phyloP scores from a whole-genome alignment of 2,329 filamentous ascomycete genomes.

The Myriosclerotinia curreyana region DNA sequence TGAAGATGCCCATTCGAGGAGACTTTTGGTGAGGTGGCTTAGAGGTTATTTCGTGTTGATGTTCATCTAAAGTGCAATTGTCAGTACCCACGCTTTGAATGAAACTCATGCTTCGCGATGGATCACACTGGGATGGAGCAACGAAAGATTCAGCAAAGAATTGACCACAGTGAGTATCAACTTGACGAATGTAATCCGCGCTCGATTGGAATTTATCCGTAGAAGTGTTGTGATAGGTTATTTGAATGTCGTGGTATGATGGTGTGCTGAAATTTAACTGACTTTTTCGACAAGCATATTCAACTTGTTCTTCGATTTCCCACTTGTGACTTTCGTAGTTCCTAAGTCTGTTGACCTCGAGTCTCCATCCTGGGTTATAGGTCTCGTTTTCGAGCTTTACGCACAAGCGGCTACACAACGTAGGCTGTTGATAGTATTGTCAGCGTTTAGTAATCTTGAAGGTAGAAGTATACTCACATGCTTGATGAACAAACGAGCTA shows the following conservation, averaged over 20 bases:
- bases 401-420: slow-evolving; percentile 5
- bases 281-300: not conserved
- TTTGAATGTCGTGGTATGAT: not conserved
- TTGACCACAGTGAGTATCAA: not conserved
- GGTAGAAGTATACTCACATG: not conserved
- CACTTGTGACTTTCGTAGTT: not conserved
- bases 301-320: not conserved
- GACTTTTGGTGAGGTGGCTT: not conserved
- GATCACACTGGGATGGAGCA: not conserved
- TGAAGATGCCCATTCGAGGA: not conserved
- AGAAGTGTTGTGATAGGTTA: not conserved
- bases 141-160: not conserved
- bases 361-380: not conserved
- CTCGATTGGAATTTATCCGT: not conserved
- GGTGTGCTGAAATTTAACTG: not conserved
- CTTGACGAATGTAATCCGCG: too few species aligned
- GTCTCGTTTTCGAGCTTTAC: not conserved
- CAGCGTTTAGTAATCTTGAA: not conserved
- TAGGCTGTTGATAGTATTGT: not conserved
- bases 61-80: not conserved
- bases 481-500: slow-evolving; percentile 7
- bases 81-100: not conserved
- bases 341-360: not conserved
- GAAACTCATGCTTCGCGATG: not conserved
- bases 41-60: not conserved